These are phyloP conservation scores for Acanthamoeba royreba DNA, from an alignment of 208 protist species.

Conservation along the genomic window DNA sequence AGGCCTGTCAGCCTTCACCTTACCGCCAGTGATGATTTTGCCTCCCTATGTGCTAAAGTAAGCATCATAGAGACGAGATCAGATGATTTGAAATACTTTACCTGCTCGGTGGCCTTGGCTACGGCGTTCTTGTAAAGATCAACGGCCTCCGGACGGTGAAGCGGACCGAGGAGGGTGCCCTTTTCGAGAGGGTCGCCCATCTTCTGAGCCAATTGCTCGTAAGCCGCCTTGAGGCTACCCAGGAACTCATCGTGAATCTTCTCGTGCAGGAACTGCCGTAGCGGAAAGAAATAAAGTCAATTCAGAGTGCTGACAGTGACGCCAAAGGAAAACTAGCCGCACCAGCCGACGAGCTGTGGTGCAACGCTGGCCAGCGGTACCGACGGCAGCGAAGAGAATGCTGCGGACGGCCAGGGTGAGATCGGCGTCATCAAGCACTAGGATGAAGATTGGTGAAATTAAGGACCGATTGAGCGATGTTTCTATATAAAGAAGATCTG, in stretches of 20 bases:
- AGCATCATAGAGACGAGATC: too few relatives aligned
- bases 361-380: slow-evolving; percentile 82
- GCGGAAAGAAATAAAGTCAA: too few relatives aligned
- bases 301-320: too few relatives aligned
- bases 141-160: slow-evolving; percentile 77
- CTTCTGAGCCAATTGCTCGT: slow-evolving; percentile 55
- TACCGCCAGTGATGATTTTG: slow-evolving; percentile 73
- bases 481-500: neutral
- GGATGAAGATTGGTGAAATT: neutral
- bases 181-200: slow-evolving; percentile 76
- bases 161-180: slow-evolving; percentile 69
- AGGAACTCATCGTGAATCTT: slow-evolving; percentile 71
- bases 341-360: slow-evolving; percentile 75
- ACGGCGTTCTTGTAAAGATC: slow-evolving; percentile 73
- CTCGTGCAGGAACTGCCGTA: slow-evolving; percentile 78
- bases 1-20: slow-evolving; percentile 50
- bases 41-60: slow-evolving; percentile 60
- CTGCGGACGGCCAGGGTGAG: slow-evolving; percentile 72
- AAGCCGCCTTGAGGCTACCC: slow-evolving; percentile 66
- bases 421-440: slow-evolving; percentile 77
- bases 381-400: slow-evolving; percentile 78
- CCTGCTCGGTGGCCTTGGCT: slow-evolving; percentile 57
- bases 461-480: neutral
- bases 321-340: neutral
- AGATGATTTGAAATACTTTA: too few relatives aligned